Conservation (phyloP, 352 stramenopile genomes). For the Pythium rishiriense region DNA sequence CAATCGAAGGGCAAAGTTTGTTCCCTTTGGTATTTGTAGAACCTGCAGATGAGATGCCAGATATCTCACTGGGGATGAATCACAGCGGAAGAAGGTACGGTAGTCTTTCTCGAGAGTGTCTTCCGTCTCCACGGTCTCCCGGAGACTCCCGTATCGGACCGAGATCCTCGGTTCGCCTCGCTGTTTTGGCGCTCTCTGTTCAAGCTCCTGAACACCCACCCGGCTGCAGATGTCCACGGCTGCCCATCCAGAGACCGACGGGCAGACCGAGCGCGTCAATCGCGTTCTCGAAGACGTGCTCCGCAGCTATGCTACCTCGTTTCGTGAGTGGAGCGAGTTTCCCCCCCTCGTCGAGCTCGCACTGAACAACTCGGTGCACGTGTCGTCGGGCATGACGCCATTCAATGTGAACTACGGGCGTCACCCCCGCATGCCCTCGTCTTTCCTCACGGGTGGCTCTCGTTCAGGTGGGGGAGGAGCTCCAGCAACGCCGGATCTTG, state of each 20-base stretch:
- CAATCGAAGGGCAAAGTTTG: too few relatives aligned
- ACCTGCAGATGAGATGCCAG: too few relatives aligned
- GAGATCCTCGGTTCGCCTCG: constrained; percentile 15
- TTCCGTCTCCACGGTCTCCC: constrained; percentile 13
- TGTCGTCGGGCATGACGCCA: constrained; percentile 15
- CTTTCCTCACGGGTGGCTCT: constrained; percentile 7
- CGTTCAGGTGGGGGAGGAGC: constrained; percentile 18
- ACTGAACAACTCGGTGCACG: constrained; percentile 19
- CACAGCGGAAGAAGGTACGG: too few relatives aligned
- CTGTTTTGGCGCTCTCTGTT: constrained; percentile 31
- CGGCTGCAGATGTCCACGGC: constrained; percentile 22
- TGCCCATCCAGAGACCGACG: constrained; percentile 22
- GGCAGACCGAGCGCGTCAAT: constrained; percentile 15
- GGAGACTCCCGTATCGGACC: constrained; percentile 2
- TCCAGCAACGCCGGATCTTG: too few relatives aligned
- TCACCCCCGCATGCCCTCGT: constrained; percentile 11
- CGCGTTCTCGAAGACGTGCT: constrained; percentile 22
- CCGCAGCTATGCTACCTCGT: neutral
- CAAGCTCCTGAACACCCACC: neutral
- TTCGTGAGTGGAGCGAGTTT: constrained; percentile 5
- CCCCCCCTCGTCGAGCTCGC: constrained; percentile 19
- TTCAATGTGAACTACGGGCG: constrained; percentile 22
- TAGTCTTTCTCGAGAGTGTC: constrained; percentile 8
- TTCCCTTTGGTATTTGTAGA: too few relatives aligned
- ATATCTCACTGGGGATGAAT: too few relatives aligned